Base-by-base conservation (phyloP, 306 rosid genomes). In the Purshia tridentata region DNA sequence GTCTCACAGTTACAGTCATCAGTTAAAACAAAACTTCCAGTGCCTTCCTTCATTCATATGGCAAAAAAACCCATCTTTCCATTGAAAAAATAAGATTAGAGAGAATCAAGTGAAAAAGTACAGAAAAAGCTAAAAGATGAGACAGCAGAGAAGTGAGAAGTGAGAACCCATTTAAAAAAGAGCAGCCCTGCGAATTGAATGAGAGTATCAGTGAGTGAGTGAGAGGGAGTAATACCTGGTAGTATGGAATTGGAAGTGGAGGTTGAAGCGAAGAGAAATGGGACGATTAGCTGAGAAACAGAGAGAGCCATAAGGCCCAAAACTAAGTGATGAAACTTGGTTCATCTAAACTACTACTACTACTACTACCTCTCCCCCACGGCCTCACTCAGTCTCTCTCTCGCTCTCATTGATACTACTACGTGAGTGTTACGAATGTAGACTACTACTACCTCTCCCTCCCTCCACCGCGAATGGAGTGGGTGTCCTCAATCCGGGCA, bases 201-300 rank as follows among this genome's bases (percentile, higher is more conserved):
- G 19, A 5, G 15, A 4, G 52, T 18, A 16, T 60, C 41, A 13
- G 15, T 35, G 40, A 12, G 15, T 4, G 8, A 51, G 2, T 53
- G 47, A 40, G 8, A 51, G 50, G 67, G 57, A 3, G 63, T 0
- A 16, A n/a, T 64, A 81, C 87, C 87, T 68, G 69, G 65, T 50
- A 29, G 78, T 15, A 39, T 23, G 35, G 23, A 12, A 9, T 9
- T 29, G 51, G 55, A 46, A 16, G 13, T 20, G 78, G 44, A 73
- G 69, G 29, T 78, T 46, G 66, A 77, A 76, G 22, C 76, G 67
- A 65, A 73, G 76, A 53, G 48, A 51, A n/a, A 82, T 39, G 10
- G 29, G 73, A 6, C 64, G 55, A 18, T 75, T 55, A 4, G 23
- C 15, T 5, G 85, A 72, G 40, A 72, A 22, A 20, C 69, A 61